Percentiles rank a stretch among this genome's conserved stretches.
These are phyloP conservation scores for Omphalea diandra DNA, from an alignment of 441 rosid genomes.

Conservation along the genomic window DNA sequence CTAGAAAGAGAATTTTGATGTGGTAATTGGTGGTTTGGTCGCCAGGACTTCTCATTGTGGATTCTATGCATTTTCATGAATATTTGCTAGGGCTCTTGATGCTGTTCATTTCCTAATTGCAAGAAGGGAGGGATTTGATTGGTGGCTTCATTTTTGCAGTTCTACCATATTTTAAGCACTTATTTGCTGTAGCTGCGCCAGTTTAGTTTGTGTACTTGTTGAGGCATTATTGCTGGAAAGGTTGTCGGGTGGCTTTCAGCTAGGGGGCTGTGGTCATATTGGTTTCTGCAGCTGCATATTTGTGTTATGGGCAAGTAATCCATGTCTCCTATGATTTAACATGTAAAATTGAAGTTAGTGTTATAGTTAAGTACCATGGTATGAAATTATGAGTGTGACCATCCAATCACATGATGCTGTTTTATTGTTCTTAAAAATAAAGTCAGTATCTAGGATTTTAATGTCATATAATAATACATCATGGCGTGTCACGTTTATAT, in stretches of 20 bases:
- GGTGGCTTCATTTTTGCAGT: constrained; percentile 82
- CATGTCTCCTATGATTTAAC: constrained; percentile 1
- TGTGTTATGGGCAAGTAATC: constrained; percentile 71
- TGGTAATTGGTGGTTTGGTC: constrained; percentile 79
- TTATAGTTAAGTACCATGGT: background rate
- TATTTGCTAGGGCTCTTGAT: constrained; percentile 73
- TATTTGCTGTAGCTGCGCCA: constrained; percentile 95
- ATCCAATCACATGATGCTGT: background rate
- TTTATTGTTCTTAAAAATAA: background rate
- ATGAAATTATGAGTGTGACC: background rate
- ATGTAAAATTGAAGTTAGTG: background rate
- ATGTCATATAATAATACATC: background rate
- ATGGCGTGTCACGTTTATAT: background rate
- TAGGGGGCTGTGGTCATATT: constrained; percentile 58
- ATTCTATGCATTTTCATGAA: constrained; percentile 94
- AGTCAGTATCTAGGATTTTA: background rate
- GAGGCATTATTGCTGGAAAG: constrained; percentile 81
- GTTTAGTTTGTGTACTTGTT: constrained; percentile 81
- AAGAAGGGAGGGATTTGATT: constrained; percentile 72
- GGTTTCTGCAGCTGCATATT: constrained; percentile 60
- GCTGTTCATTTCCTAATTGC: constrained; percentile 77
- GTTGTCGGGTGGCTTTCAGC: constrained; percentile 46
- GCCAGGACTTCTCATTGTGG: constrained; percentile 78
- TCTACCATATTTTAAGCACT: constrained; percentile 82
- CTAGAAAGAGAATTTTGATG: constrained; percentile 40